These are phyloP conservation scores for Cryphonectria japonica DNA, from an alignment of 2,329 filamentous ascomycete genomes.

Conservation along the genomic window DNA sequence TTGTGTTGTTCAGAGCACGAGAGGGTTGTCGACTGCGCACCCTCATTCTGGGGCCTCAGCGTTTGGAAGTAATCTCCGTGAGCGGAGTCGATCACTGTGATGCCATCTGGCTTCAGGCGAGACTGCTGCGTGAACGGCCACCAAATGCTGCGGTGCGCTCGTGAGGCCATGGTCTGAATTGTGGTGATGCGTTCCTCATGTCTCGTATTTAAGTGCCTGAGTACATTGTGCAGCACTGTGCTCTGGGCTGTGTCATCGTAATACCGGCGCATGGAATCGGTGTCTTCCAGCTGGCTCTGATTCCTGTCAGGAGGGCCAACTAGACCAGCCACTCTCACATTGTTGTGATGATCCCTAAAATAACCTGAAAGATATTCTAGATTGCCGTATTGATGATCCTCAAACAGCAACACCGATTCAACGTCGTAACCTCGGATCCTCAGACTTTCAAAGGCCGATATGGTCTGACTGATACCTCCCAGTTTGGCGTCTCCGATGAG, in stretches of 20 bases:
- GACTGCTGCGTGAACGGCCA: slow-evolving; percentile 87
- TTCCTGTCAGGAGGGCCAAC: background rate
- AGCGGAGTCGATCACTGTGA: slow-evolving; percentile 79
- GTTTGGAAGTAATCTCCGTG: slow-evolving; percentile 79
- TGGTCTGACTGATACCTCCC: slow-evolving; percentile 79
- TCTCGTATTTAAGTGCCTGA: slow-evolving; percentile 54
- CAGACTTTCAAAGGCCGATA: slow-evolving; percentile 80
- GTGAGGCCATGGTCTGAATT: slow-evolving; percentile 63
- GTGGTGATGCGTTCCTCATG: slow-evolving; percentile 61
- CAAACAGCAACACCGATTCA: slow-evolving; percentile 70
- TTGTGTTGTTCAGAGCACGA: slow-evolving; percentile 1
- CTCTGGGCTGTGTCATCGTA: background rate
- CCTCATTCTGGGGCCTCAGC: background rate
- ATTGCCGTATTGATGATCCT: slow-evolving; percentile 69
- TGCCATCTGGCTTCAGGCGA: slow-evolving; percentile 61
- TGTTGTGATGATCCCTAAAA: slow-evolving; percentile 52
- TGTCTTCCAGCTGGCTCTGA: background rate
- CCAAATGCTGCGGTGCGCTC: slow-evolving; percentile 73
- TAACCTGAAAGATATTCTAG: slow-evolving; percentile 69
- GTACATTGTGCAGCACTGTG: slow-evolving; percentile 37
- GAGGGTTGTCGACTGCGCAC: background rate
- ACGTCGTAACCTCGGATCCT: slow-evolving; percentile 79
- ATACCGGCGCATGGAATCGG: background rate
- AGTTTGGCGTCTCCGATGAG: slow-evolving; percentile 76
- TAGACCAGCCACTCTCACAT: background rate